A percentile compares a stretch with the other conserved stretches of the same genome.
phyloP scores from a whole-genome alignment of 768 basidiomycete genomes.

The Strobilomyces dryophilus region DNA sequence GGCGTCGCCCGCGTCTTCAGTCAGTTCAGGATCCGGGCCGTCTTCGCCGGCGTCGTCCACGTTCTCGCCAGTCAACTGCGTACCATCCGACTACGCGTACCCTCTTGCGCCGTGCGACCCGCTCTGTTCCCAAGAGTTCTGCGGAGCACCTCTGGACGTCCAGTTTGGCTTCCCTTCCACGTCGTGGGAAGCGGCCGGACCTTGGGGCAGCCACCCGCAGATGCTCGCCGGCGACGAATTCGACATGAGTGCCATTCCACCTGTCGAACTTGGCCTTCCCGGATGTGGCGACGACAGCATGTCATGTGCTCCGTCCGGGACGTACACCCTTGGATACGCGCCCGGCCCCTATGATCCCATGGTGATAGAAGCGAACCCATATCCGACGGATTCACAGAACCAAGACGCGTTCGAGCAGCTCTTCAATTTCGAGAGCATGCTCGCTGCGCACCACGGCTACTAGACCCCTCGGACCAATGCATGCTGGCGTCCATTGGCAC shows the following conservation, averaged over 20 bases:
- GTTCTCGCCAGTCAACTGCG: conserved; percentile 40
- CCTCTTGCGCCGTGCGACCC: conserved; percentile 17
- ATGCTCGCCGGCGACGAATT: conserved; percentile 59
- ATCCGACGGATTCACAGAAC: conserved; percentile 26
- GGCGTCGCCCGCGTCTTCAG: conserved; percentile 48
- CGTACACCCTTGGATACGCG: conserved; percentile 21
- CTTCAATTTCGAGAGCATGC: conserved; percentile 37
- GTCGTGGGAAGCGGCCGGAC: conserved; percentile 29
- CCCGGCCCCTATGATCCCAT: conserved; percentile 23
- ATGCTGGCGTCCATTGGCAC: conserved; percentile 35
- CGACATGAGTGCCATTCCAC: conserved; percentile 60
- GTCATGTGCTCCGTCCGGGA: conserved; percentile 6
- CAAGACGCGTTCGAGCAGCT: conserved; percentile 35
- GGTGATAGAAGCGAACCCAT: conserved; percentile 31
- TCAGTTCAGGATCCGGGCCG: conserved; percentile 45
- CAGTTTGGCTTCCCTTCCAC: conserved; percentile 30
- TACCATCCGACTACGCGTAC: conserved; percentile 20
- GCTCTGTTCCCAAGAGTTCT: conserved; percentile 16
- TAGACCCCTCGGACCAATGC: conserved; percentile 31
- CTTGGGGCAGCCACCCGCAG: conserved; percentile 35
- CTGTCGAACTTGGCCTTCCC: conserved; percentile 55
- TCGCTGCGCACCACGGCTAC: conserved; percentile 29
- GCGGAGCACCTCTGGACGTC: conserved; percentile 20
- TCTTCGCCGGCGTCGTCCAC: conserved; percentile 47
- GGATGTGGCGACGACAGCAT: conserved; percentile 37